phyloP scores from a whole-genome alignment of 345 rosid species.

The Adansonia digitata region DNA sequence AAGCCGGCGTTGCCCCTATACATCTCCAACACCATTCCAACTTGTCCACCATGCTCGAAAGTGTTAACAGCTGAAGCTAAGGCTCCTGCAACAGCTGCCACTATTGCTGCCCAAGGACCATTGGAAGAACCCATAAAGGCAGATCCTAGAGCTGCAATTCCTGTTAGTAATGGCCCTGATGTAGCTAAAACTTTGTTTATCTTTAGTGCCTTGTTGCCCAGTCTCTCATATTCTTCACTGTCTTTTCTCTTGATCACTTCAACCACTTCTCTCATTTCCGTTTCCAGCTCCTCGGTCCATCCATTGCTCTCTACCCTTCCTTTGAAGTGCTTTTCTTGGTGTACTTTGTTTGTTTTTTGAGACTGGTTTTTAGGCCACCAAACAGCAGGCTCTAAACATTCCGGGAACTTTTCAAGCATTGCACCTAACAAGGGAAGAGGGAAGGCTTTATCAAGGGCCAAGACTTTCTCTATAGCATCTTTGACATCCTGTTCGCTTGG shows the following conservation, averaged over 20 bases:
- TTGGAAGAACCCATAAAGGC: constrained; percentile 21
- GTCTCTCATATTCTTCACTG: constrained; percentile 35
- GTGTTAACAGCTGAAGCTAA: constrained; percentile 35
- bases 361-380: constrained; percentile 38
- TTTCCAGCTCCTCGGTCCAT: constrained; percentile 36
- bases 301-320: constrained; percentile 25
- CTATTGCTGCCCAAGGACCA: constrained; percentile 19
- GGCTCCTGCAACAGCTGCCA: constrained; percentile 38
- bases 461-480: constrained; percentile 37
- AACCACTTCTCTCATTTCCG: constrained; percentile 33
- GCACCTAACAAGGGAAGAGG: constrained; percentile 51
- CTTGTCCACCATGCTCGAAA: constrained; percentile 45
- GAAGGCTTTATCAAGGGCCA: constrained; percentile 49
- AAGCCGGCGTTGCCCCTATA: constrained; percentile 45
- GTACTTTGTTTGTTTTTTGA: neutral
- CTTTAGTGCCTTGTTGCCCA: constrained; percentile 31
- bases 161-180: constrained; percentile 43
- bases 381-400: constrained; percentile 36
- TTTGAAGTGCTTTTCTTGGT: neutral
- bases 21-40: constrained; percentile 61
- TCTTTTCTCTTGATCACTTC: constrained; percentile 39
- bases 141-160: constrained; percentile 38
- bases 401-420: constrained; percentile 51
- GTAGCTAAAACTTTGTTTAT: constrained; percentile 38
- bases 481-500: constrained; percentile 30